phyloP scores from a whole-genome alignment of 306 rosid species.

The Arachis hypogaea region DNA sequence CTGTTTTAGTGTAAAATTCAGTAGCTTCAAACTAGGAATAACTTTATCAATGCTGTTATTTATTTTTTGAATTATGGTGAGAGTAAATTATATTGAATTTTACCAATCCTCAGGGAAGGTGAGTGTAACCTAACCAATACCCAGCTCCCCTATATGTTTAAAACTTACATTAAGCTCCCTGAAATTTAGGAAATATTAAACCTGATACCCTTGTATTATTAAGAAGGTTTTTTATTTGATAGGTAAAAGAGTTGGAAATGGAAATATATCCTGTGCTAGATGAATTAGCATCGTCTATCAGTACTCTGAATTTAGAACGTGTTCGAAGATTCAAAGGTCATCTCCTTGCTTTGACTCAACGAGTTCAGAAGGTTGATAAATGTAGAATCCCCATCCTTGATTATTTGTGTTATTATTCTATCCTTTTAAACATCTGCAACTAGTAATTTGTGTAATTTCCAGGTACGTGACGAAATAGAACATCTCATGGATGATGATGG shows the following conservation, averaged over 20 bases:
- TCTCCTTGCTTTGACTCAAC: constrained; percentile 89
- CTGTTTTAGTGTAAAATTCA: constrained; percentile 25
- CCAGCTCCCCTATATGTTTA: too few species aligned
- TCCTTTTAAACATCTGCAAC: constrained; percentile 16
- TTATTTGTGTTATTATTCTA: constrained; percentile 16
- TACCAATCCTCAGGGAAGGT: too few species aligned
- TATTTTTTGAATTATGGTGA: constrained; percentile 28
- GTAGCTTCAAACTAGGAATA: constrained; percentile 13
- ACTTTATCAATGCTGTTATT: constrained; percentile 18
- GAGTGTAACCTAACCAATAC: too few species aligned
- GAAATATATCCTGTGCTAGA: constrained; percentile 92
- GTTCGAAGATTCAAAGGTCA: constrained; percentile 94
- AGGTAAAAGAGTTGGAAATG: constrained; percentile 76
- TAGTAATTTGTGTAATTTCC: constrained; percentile 38
- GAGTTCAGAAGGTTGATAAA: constrained; percentile 84
- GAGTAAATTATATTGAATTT: not conserved
- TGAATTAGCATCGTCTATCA: constrained; percentile 77
- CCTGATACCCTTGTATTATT: not conserved
- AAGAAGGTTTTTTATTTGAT: constrained; percentile 42
- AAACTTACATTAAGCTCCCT: too few species aligned
- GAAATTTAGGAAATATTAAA: too few species aligned
- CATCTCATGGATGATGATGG: constrained; percentile 99
- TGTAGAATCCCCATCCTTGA: constrained; percentile 25
- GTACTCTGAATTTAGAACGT: constrained; percentile 87
- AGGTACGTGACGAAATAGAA: constrained; percentile 99